Evolutionary conservation across 371 early-diverging fungal species (phyloP).

Genomic region (Basidiobolus meristosporus): DNA sequence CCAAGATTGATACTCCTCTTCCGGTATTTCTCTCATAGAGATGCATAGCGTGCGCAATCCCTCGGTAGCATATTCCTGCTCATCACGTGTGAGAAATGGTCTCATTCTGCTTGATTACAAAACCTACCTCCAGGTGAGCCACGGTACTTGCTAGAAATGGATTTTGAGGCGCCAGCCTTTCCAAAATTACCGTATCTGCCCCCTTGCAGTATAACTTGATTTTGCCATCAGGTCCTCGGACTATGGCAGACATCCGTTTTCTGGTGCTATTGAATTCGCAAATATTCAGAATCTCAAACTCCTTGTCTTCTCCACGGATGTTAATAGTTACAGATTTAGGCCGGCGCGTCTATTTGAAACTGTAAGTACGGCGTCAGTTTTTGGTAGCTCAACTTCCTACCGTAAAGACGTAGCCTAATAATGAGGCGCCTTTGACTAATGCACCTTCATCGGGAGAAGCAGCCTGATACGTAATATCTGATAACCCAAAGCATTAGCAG

Average conservation of each 20-base stretch:
- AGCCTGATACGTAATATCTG: slow-evolving; percentile 61
- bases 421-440: slow-evolving; percentile 60
- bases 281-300: slow-evolving; percentile 80
- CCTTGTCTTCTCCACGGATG: slow-evolving; percentile 34
- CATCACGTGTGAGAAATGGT: not conserved
- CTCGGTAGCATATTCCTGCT: slow-evolving; percentile 64
- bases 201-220: slow-evolving; percentile 95
- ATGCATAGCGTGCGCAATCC: slow-evolving; percentile 89
- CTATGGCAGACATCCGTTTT: slow-evolving; percentile 89
- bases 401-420: slow-evolving; percentile 36
- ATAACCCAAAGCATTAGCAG: too few species aligned
- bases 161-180: slow-evolving; percentile 51
- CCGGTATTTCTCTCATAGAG: slow-evolving; percentile 78
- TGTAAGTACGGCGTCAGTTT: too few species aligned
- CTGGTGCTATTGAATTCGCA: slow-evolving; percentile 95
- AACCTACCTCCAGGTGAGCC: slow-evolving; percentile 42
- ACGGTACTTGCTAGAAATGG: slow-evolving; percentile 60
- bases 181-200: slow-evolving; percentile 94
- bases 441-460: slow-evolving; percentile 86
- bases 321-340: slow-evolving; percentile 69
- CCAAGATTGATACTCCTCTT: slow-evolving; percentile 79
- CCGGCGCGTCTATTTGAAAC: slow-evolving; percentile 32
- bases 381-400: too few species aligned
- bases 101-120: not conserved
- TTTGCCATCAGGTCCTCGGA: slow-evolving; percentile 77